phyloP scores from a whole-genome alignment of 805 yeast genomes.

The Candida hungchunana region DNA sequence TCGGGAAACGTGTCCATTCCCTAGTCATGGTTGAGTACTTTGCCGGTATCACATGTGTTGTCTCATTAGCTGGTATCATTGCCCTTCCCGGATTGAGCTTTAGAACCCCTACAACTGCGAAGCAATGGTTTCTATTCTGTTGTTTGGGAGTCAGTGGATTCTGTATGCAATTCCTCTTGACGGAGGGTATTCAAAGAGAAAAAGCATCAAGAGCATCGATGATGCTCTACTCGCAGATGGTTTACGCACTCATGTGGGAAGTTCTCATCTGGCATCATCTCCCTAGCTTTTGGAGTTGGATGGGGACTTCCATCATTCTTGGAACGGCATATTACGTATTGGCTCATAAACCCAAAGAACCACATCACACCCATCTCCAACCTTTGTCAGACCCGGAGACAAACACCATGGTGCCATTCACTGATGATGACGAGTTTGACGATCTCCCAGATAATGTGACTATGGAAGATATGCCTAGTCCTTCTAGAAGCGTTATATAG shows the following conservation, averaged over 20 bases:
- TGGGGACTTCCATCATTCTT: slow-evolving; percentile 68
- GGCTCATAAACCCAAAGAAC: slow-evolving; percentile 40
- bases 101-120: slow-evolving; percentile 52
- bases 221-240: slow-evolving; percentile 70
- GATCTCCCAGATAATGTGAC: slow-evolving; percentile 2
- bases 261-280: slow-evolving; percentile 63
- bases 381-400: slow-evolving; percentile 3
- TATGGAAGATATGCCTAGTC: slow-evolving; percentile 4
- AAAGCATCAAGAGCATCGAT: slow-evolving; percentile 72
- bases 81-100: slow-evolving; percentile 56
- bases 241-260: slow-evolving; percentile 79
- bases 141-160: slow-evolving; percentile 76
- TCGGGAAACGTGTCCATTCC: slow-evolving; percentile 79
- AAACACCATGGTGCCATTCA: not conserved
- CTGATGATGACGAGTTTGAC: slow-evolving; percentile 1
- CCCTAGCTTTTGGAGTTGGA: slow-evolving; percentile 63
- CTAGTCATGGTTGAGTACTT: slow-evolving; percentile 74
- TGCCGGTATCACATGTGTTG: slow-evolving; percentile 54
- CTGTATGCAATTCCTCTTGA: slow-evolving; percentile 70
- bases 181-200: slow-evolving; percentile 82
- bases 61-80: slow-evolving; percentile 49
- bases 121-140: slow-evolving; percentile 63
- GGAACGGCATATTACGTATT: slow-evolving; percentile 60
- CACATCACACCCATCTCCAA: slow-evolving; percentile 1
- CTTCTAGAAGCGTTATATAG: slow-evolving; percentile 4